Base-by-base conservation (phyloP, 2,329 filamentous ascomycete species). In the Colletotrichum zoysiae region DNA sequence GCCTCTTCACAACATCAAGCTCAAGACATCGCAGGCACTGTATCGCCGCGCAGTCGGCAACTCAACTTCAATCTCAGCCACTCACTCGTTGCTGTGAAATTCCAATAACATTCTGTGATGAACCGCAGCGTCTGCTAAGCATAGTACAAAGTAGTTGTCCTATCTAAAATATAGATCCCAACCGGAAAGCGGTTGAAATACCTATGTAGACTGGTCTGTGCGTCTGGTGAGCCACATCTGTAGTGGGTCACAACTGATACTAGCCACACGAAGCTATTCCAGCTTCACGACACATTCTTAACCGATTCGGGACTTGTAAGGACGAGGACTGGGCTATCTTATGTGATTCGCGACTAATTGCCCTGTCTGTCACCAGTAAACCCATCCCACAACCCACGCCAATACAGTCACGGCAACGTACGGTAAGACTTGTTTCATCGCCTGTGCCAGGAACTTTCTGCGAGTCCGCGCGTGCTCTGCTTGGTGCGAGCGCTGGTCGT, bases 401-500 rank as follows among this genome's bases (percentile, higher is more conserved):
- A 7, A 38, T 20, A 20, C 33, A 38, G 16, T 14, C 18, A 11
- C 30, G 53, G 20, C 20, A 38, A 14, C 33, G 6, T 38, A 38
- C 5, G 30, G 30, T 18, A 8, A 33, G 9, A 11, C 30, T 18
- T 12, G 0, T 3, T n/a, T n/a, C 16, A 30, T 5, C 20, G 51
- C 3, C 30, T 33, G 23, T 12, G 11, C 23, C 18, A 35, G 12
- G 9, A 33, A 4, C 16, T 20, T n/a, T 55, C 12, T 55, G 30
- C 30, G 20, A 33, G 35, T 8, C 51, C n/a, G 2, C 2, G 7
- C 16, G 8, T 55, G 16, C 9, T 35, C 9, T 5, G 2, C n/a
- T n/a, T 55, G 51, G n/a, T 35, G 51, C 51, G 51, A 55, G 30
- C 30, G 26, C 40, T 20, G 62, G 48, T 82, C 78, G 71, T 83